Base-by-base conservation (phyloP, 768 basidiomycete genomes). In the Boletus rubropictus region DNA sequence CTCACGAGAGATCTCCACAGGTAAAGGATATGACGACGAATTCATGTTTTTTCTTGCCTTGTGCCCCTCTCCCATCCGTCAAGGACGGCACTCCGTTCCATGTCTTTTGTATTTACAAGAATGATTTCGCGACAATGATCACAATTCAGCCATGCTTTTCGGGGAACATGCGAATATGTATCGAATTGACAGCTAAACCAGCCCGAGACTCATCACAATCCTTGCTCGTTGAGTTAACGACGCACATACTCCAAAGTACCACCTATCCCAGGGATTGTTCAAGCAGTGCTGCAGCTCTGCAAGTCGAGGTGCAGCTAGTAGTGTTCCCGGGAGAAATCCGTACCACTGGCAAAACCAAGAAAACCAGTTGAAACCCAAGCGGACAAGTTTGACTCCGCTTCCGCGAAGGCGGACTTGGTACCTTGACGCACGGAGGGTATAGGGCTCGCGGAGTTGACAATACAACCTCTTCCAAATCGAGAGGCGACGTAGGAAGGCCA, bases 391-490 rank as follows among this genome's bases (percentile, higher is more conserved):
- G 56, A 59, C 52, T 62, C 47, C 52, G 60, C 54, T 55, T 63
- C 61, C 66, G 66, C 61, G 64, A 61, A 45, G 46, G 55, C 55
- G 63, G 50, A 59, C 57, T 63, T 61, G 32, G 39, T 53, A 39
- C 29, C 17, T 14, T 14, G 47, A 43, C 33, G 24, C 49, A 49
- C 49, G 47, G 46, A 55, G 51, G 59, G 52, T 28, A 24, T 28
- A 41, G 40, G 35, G 56, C 61, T 64, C 64, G 64, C 64, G 64
- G 64, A 65, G 64, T 65, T 65, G 54, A 40, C 47, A 22, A 29
- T 39, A 21, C 39, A 28, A 34, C 36, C 39, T 60, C 46, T 53
- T 56, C 63, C 57, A 63, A 63, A 65, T 63, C 49, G 61, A 61
- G 61, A 56, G 58, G 35, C 32, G 31, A 42, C 33, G 20, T 50